Evolutionary conservation across 768 basidiomycete species (phyloP), one percentile per base, ranked within the genome.

Genomic region (Suillus placidus): DNA sequence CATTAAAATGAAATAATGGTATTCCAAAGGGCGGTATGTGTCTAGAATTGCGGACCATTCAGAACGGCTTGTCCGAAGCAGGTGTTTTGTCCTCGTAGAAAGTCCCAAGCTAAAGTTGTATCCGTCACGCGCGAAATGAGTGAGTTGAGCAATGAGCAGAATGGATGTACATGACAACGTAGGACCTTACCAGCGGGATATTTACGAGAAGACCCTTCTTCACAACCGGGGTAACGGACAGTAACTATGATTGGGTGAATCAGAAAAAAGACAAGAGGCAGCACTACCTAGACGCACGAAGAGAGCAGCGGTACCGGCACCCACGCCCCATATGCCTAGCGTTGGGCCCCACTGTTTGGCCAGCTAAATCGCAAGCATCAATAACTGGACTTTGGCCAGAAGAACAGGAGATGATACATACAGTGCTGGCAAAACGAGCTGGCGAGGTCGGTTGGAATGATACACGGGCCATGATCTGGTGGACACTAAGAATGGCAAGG

Each of bases 201-300:
- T 93, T 92, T 67, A 85, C 76, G 49, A 95, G 80, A 67, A 94
- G 73, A 72, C 87, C 90, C 49, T 88, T 87, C 79, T 87, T 90
- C 68, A 95, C 90, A 51, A 93, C 82, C n/a, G 93, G 93, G 1
- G 92, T 94, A 57, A 92, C 91, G 7, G 93, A 94, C 61, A 94
- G 83, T 42, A 94, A 68, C 90, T 93, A 72, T 26, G 26, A 26
- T 45, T 20, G 13, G 2, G 38, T 20, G 64, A 60, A 58, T 65
- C 64, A 63, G 64, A 38, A 34, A 61, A 45, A 45, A 26, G n/a
- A 62, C 6, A 20, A 40, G 16, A 55, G 9, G 38, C 10, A 40
- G 18, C 10, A 16, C 67, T 42, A 37, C 34, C 18, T 61, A 62
- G 62, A 74, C 77, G 61, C 75, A 93, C 92, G 72, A 91, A 83